These are phyloP conservation scores for Pyrenochaeta sp. DNA, from an alignment of 2,329 filamentous ascomycete species.

Conservation along the genomic window DNA sequence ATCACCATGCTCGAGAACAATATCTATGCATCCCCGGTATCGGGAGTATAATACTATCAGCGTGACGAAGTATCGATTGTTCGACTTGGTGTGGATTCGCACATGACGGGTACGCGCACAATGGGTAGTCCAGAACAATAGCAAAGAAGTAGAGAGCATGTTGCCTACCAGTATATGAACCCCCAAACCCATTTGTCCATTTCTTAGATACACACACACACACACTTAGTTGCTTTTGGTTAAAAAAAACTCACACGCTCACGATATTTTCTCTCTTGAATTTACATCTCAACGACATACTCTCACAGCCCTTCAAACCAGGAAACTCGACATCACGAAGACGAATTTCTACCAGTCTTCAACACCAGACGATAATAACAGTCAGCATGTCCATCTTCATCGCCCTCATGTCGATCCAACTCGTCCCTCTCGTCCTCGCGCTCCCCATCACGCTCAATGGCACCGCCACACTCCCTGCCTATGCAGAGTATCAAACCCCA, in stretches of 20 bases:
- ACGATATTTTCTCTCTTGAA: no score
- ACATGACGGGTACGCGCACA: not conserved
- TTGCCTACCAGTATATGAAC: not conserved
- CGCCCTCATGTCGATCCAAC: no score
- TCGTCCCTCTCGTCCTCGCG: no score
- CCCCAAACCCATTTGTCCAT: not conserved
- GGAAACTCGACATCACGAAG: not conserved
- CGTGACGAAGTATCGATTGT: not conserved
- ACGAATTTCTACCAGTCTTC: not conserved
- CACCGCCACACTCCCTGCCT: no score
- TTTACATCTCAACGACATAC: not conserved
- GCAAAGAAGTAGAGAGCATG: not conserved
- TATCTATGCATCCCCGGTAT: no score
- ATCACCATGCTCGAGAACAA: no score
- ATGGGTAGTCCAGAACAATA: constrained; percentile 11
- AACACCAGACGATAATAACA: not conserved
- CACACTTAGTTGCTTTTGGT: not conserved
- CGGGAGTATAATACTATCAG: constrained; percentile 6
- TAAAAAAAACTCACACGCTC: no score
- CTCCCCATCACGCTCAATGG: no score
- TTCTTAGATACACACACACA: not conserved
- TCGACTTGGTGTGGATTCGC: not conserved
- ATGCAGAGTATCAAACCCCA: no score
- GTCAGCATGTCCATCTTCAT: not conserved
- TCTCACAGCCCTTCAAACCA: not conserved